Conservation (phyloP, 2,329 filamentous ascomycete species). For the Esteya vermicola region DNA sequence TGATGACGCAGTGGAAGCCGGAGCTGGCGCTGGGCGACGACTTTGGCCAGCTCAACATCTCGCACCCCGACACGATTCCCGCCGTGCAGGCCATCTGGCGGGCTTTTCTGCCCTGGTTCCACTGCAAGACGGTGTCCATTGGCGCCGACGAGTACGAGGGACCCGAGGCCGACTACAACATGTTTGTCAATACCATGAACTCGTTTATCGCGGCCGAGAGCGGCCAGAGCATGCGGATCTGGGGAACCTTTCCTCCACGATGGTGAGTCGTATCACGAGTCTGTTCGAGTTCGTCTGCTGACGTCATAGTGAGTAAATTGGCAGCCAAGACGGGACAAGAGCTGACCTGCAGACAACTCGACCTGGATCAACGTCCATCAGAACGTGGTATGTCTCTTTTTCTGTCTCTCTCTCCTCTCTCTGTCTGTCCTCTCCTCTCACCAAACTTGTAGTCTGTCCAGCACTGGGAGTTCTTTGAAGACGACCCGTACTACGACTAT, state of each 20-base stretch:
- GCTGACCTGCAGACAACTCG: constrained; percentile 6
- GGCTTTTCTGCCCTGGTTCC: constrained; percentile 40
- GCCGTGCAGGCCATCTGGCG: constrained; percentile 37
- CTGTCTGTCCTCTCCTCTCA: too few species aligned
- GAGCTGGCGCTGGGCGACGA: constrained; percentile 32
- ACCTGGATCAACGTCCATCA: constrained; percentile 22
- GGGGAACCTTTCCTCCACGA: constrained; percentile 38
- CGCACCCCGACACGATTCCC: constrained; percentile 37
- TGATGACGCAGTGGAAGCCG: constrained; percentile 44
- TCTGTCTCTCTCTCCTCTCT: too few species aligned
- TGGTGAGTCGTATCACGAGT: background rate
- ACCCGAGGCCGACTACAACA: constrained; percentile 31
- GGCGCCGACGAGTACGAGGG: constrained; percentile 39
- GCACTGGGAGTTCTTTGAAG: constrained; percentile 41
- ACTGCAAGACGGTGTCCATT: constrained; percentile 38
- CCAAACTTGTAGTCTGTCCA: constrained; percentile 27
- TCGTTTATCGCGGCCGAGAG: constrained; percentile 24
- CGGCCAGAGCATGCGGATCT: constrained; percentile 35
- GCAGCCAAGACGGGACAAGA: background rate
- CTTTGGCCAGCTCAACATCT: constrained; percentile 38
- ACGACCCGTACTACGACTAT: constrained; percentile 29
- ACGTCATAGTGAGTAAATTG: background rate
- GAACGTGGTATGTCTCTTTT: constrained; percentile 16
- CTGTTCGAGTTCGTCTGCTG: background rate
- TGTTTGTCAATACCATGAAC: constrained; percentile 37